Base-by-base conservation (phyloP, 495 filamentous ascomycete species). In the Articulospora tetracladia region DNA sequence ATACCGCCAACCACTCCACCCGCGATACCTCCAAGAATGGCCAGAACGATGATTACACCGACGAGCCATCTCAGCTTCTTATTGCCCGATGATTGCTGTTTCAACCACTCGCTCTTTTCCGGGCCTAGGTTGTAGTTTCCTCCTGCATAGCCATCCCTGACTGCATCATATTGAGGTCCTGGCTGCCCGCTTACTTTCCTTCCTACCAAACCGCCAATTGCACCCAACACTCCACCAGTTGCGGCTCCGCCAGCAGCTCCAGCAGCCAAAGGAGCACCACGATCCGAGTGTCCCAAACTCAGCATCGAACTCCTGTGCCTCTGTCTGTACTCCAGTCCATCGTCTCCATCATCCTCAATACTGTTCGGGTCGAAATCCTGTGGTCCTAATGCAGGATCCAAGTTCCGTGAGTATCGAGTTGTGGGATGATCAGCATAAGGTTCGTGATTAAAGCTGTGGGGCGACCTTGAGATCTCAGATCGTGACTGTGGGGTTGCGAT, bases 271-370 rank as follows among this genome's bases (percentile, higher is more conserved):
- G 68, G 66, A 49, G 66, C 64, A 34, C 61, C 58, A 51, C 63
- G 54, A 50, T 66, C 59, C 20, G 67, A 65, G 59, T 63, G 71
- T 56, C 76, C 76, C 12, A 85, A 68, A 62, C 82, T 81, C 34
- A 88, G 69, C 62, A 82, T 79, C 27, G 82, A 85, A 64, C 73
- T 57, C 8, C 25, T 50, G n/a, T 50, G 47, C 47, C 47, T 4
- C 57, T 70, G 69, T 25, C 72, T 69, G 56, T 83, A 83, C 10
- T 78, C 73, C 50, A 92, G 79, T 3, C 87, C 90, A 62, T 96
- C 92, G 65, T 96, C 92, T 8, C 87, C 91, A 66, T 96, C 91
- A 66, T 97, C 92, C 2, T 80, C 85, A 55, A 95, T 92, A 1
- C 86, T 86, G 60, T 88, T 83, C 0, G 91, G 91, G 67, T 96